Evolutionary conservation across 2,329 filamentous ascomycete species (phyloP).

Genomic region (Colletotrichum gigasporum): DNA sequence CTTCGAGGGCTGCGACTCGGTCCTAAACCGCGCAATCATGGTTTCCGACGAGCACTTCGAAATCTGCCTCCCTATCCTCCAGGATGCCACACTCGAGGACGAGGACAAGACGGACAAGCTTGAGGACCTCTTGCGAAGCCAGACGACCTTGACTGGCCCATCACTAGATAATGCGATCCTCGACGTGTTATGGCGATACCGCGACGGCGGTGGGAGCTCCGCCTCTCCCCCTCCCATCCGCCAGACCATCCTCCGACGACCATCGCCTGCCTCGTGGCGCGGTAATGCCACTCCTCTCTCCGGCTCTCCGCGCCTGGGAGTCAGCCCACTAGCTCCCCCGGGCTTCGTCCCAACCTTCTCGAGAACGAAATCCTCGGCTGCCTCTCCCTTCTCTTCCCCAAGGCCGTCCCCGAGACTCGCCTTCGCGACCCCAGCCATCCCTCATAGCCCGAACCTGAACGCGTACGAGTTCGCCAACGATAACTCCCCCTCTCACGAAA

Average conservation of each 20-base stretch:
- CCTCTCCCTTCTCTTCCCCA: constrained; percentile 93
- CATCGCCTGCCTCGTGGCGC: constrained; percentile 95
- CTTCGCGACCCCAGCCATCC: constrained; percentile 88
- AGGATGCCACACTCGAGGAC: constrained; percentile 84
- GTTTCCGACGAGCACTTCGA: constrained; percentile 94
- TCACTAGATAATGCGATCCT: constrained; percentile 90
- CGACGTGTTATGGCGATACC: constrained; percentile 88
- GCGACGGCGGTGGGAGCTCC: constrained; percentile 70
- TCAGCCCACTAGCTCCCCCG: constrained; percentile 85
- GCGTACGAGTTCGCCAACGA: constrained; percentile 94
- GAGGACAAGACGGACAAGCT: constrained; percentile 92
- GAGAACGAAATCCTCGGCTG: constrained; percentile 79
- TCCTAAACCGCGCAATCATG: constrained; percentile 65
- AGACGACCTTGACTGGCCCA: constrained; percentile 78
- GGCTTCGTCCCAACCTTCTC: constrained; percentile 84
- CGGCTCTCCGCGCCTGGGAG: constrained; percentile 82
- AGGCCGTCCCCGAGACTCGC: constrained; percentile 91
- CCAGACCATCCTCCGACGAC: constrained; percentile 87
- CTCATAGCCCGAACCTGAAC: constrained; percentile 92
- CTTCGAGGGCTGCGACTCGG: constrained; percentile 12
- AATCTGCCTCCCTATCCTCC: constrained; percentile 86
- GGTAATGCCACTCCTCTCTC: constrained; percentile 81
- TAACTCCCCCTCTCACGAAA: constrained; percentile 80
- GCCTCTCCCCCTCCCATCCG: constrained; percentile 86
- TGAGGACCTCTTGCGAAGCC: constrained; percentile 83